Conservation (phyloP, 305 asterid species). For the Fraxinus floribunda region DNA sequence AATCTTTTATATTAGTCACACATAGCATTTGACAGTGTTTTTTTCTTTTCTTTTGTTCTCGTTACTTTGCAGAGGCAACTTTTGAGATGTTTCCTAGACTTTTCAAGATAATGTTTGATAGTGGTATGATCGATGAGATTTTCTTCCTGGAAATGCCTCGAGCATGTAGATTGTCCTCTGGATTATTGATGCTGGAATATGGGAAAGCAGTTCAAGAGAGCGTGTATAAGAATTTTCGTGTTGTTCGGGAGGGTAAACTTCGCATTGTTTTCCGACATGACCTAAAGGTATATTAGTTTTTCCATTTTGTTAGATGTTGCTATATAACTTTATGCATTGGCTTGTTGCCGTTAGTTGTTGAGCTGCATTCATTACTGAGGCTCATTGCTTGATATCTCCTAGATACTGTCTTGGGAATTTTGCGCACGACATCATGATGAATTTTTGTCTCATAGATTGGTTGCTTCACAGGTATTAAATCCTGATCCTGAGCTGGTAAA, state of each 20-base stretch:
- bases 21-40: neutral
- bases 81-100: slow-evolving; percentile 54
- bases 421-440: slow-evolving; percentile 56
- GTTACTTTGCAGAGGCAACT: slow-evolving; percentile 46
- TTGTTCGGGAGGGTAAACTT: slow-evolving; percentile 60
- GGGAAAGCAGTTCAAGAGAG: slow-evolving; percentile 49
- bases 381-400: slow-evolving; percentile 19
- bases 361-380: neutral
- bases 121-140: slow-evolving; percentile 55
- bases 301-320: neutral
- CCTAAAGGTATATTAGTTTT: slow-evolving; percentile 51
- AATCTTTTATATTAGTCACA: neutral
- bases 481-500: slow-evolving; percentile 8
- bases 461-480: slow-evolving; percentile 53
- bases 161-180: slow-evolving; percentile 33
- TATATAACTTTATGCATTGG: neutral
- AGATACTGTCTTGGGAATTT: slow-evolving; percentile 72
- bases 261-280: slow-evolving; percentile 54
- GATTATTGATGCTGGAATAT: slow-evolving; percentile 45
- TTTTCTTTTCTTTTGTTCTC: slow-evolving; percentile 1
- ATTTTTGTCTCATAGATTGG: slow-evolving; percentile 34
- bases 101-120: slow-evolving; percentile 45
- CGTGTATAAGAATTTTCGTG: slow-evolving; percentile 44
- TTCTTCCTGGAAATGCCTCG: slow-evolving; percentile 48
- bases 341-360: neutral